Evolutionary conservation across 208 protist species (phyloP).

Genomic region (Trypanosoma cruzi): DNA sequence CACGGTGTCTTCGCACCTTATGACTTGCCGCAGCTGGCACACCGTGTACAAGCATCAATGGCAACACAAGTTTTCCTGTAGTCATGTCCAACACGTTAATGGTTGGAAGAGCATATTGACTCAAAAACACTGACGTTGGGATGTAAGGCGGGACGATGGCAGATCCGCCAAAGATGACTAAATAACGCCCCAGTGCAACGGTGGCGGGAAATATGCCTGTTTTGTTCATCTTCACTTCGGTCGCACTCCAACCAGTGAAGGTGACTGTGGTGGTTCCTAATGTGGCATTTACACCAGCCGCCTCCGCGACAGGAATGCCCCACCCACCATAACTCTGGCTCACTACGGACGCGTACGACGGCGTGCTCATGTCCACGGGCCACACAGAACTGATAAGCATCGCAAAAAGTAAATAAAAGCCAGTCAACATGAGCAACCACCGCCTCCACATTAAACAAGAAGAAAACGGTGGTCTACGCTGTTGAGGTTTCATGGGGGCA

Average conservation of each 20-base stretch:
- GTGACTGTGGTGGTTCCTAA: not conserved
- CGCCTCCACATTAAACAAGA: not conserved
- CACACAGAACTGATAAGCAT: not conserved
- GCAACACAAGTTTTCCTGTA: not conserved
- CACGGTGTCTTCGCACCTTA: not conserved
- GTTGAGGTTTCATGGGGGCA: not conserved
- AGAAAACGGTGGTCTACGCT: not conserved
- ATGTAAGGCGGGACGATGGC: not conserved
- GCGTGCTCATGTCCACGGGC: not conserved
- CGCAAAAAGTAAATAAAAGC: not conserved
- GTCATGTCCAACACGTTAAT: constrained; percentile 25
- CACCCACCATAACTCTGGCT: too few relatives aligned
- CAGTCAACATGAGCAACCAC: not conserved
- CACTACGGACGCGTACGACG: too few relatives aligned
- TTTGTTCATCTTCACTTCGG: constrained; percentile 4
- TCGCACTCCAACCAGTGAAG: constrained; percentile 24
- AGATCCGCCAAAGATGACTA: constrained; percentile 23
- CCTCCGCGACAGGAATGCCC: not conserved
- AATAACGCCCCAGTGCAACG: constrained; percentile 30
- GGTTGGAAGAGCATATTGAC: not conserved
- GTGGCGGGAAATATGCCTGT: constrained; percentile 18
- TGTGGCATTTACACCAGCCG: not conserved
- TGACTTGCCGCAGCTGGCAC: not conserved
- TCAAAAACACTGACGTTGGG: not conserved
- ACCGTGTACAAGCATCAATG: constrained; percentile 22